Base-by-base conservation (phyloP, 169 alveolate genomes). In the Perkinsus olseni region DNA sequence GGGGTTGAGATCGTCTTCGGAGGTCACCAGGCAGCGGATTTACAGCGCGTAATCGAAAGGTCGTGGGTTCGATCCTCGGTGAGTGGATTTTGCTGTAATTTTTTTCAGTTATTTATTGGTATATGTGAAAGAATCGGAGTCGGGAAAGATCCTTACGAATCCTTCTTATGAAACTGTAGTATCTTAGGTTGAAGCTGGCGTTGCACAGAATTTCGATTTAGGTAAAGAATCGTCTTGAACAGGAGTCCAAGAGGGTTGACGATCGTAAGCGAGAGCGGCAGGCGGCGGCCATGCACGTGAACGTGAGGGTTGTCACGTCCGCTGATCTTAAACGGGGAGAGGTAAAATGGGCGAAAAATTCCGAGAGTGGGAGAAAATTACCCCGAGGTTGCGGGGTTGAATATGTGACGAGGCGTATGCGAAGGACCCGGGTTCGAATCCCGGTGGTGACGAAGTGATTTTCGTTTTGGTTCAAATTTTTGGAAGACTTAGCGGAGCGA, bases 71-170 rank as follows among this genome's bases (percentile, higher is more conserved):
- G 94, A 20, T n/a, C 92, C 36, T 91, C 93, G 34, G 48, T n/a
- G 92, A 93, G 62, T 48, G 82, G 39, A 74, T n/a, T n/a, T n/a
- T n/a, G n/a, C n/a, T n/a, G n/a, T n/a, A n/a, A n/a, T n/a, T n/a
- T n/a, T 91, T 90, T 91, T 91, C 92, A 93, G 93, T 50, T 93
- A 93, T 96, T 98, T 98, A 93, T 95, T 98, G 38, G 98, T 98
- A 24, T 98, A 98, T 93, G 98, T 98, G 48, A 97, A 98, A 94
- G 98, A 98, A 94, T 93, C 96, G 17, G 97, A 95, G 51, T 96
- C 97, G 38, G 96, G 95, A 0, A 97, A 96, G 45, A 95, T 98
- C 37, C 97, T 97, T 10, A 45, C 62, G 62, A 45, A 45, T 45
- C 62, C 62, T 6, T 45, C 62, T 45, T 45, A 11, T 96, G 97